Base-by-base conservation (phyloP, 78 protist genomes). In the Dictyostelium intermedium region DNA sequence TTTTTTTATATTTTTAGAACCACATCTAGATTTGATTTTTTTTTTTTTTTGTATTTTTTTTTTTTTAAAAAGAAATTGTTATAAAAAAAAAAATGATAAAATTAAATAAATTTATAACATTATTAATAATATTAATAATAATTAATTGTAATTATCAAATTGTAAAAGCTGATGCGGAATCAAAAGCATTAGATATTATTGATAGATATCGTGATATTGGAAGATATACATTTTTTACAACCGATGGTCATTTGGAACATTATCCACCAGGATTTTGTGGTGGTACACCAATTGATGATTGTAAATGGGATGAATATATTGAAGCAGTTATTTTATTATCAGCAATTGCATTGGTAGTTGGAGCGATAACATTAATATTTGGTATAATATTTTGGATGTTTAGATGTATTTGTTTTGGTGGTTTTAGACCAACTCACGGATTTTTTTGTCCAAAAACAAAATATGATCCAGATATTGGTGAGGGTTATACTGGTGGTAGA, bases 221-320 rank as follows among this genome's bases (percentile, higher is more conserved):
- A 41, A 76, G 93, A 79, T 87, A 87, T 25, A 87, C 93, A 14
- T 87, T 77, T 63, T 87, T 87, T 25, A 87, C 93, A 34, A 79
- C 93, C 27, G 69, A 43, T 79, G 79, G 45, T 2, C 27, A 63
- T 23, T 72, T 72, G 32, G 79, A 83, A 30, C 43, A 63, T 30
- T 87, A 87, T 79, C 93, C 93, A 63, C 56, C 35, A 2, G 93
- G 93, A 45, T 79, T 87, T 45, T 87, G 93, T 63, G 93, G 93
- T 61, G 93, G 93, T 13, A 43, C 77, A 20, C 47, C 53, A 63
- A 23, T 74, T 20, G 85, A 78, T 8, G 69, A 87, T 18, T 87
- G 93, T 63, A 79, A 87, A 30, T 87, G 93, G 93, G 13, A 74
- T 6, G 70, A 87, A 53, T 87, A 87, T 39, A 83, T 63, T 30